Conservation (phyloP, 129 eudicot genomes). For the Flaveria linearis region DNA sequence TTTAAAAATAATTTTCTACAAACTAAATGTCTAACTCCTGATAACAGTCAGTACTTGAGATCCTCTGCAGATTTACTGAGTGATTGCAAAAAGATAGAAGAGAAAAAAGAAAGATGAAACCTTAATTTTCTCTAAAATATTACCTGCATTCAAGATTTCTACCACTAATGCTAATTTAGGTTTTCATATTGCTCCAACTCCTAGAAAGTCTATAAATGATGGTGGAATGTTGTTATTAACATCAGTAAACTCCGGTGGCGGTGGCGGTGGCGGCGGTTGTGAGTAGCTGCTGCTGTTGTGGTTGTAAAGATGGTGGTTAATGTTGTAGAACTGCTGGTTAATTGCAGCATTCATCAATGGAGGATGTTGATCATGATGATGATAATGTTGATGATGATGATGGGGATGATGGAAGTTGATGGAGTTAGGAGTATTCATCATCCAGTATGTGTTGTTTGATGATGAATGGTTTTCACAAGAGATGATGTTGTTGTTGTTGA, state of each 20-base stretch:
- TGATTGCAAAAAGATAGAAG: background rate
- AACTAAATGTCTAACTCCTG: conserved; percentile 14
- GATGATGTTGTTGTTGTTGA: conserved; percentile 15
- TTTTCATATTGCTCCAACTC: conserved; percentile 80
- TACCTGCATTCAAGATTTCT: conserved; percentile 17
- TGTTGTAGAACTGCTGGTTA: conserved; percentile 36
- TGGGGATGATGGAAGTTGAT: conserved; percentile 19
- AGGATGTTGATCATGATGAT: conserved; percentile 23
- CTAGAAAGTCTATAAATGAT: conserved; percentile 94
- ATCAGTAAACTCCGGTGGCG: conserved; percentile 35
- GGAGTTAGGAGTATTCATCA: conserved; percentile 31
- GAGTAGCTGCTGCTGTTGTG: conserved; percentile 26
- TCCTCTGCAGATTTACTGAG: conserved; percentile 32
- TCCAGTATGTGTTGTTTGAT: conserved; percentile 20
- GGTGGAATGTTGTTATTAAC: conserved; percentile 43
- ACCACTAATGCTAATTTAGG: background rate
- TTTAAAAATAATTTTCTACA: background rate
- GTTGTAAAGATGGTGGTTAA: conserved; percentile 35
- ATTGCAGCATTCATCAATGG: conserved; percentile 33
- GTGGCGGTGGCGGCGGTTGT: conserved; percentile 25
- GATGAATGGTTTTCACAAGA: conserved; percentile 24
- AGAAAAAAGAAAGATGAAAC: background rate
- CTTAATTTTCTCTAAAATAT: conserved; percentile 14
- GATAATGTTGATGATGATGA: background rate
- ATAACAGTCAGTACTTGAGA: conserved; percentile 33